Evolutionary conservation across 108 stramenopile genomes (phyloP), one percentile per base, ranked within the genome.

Genomic region (Mediolabrus comicus): DNA sequence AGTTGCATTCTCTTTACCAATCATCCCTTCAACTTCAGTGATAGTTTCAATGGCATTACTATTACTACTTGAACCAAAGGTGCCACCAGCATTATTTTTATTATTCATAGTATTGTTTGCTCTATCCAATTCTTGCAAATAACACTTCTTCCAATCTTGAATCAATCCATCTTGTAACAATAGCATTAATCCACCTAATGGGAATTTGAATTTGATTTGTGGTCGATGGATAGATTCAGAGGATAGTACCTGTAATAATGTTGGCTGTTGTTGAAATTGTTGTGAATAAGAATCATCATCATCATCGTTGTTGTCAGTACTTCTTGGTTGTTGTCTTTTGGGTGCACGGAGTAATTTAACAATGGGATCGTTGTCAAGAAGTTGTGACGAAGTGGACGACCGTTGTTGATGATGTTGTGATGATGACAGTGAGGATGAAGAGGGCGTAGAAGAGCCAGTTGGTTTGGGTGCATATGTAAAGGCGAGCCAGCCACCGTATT

Each of bases 281-380:
- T 22, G 24, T 7, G 46, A 30, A 29, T 65, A 62, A 0, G 39
- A 17, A 13, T 25, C 11, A n/a, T n/a, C n/a, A n/a, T n/a, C n/a
- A n/a, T n/a, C n/a, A n/a, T n/a, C n/a, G n/a, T n/a, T n/a, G 22
- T 19, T 33, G 49, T 41, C 38, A 11, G 13, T n/a, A 69, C 52
- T 9, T 35, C 39, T 27, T 53, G 35, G 10, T 32, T 24, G 17
- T 64, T 11, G 33, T 22, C 29, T 33, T 3, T 31, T 39, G 0
- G 35, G 74, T 8, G 81, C 79, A 17, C 85, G 75, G n/a, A 95
- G 67, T 27, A 95, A 71, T 43, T 87, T 75, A 16, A 95, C 84
- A 25, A 95, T 84, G 5, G 93, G 90, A 82, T 95, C 93, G 12
- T 62, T 36, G 19, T 80, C 77, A 25, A 84, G 62, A n/a, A 84